Evolutionary conservation across 1,139 yeast species (phyloP), one percentile per base, ranked within the genome.

Genomic region (Blastobotrys arbuscula): DNA sequence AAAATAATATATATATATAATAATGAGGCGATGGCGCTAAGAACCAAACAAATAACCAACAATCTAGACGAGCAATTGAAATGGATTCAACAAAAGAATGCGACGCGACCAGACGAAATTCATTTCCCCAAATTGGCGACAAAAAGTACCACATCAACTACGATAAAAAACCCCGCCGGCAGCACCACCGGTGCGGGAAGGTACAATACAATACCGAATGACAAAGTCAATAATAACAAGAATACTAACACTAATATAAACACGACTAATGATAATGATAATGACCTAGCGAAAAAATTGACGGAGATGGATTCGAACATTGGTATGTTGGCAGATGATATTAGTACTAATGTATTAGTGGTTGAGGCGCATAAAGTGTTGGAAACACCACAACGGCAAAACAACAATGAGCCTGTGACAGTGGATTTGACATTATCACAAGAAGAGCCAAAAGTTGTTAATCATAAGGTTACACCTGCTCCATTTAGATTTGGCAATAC

Each of bases 401-500:
- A 7, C 34, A 34, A 37, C 23, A 20, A 13, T 19, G 24, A 21
- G 13, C 44, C 36, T 16, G 39, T 21, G 24, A 35, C 30, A 28
- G 39, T 39, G 24, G 31, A 26, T 31, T 28, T 28, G 34, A 15
- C 39, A n/a, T 12, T 20, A 12, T 28, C 36, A n/a, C 43, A 16
- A 16, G 43, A 40, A 12, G 35, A 40, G 21, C 43, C 36, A 20
- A 16, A 19, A 39, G 18, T 24, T 37, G 26, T 37, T 20, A 10
- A 37, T 37, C 8, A 39, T 21, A 40, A 23, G 5, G 24, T 30
- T 3, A 42, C 44, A 2, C 44, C 44, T 30, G 44, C 44, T 16
- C 44, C 28, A 28, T 7, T n/a, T 3, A 16, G 19, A 19, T 2
- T 40, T 12, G 10, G 15, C 6, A 40, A 15, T 23, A 21, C 42